Evolutionary conservation across 176 grass and related monocot genomes (phyloP).

Genomic region (Rhynchospora tenuis): DNA sequence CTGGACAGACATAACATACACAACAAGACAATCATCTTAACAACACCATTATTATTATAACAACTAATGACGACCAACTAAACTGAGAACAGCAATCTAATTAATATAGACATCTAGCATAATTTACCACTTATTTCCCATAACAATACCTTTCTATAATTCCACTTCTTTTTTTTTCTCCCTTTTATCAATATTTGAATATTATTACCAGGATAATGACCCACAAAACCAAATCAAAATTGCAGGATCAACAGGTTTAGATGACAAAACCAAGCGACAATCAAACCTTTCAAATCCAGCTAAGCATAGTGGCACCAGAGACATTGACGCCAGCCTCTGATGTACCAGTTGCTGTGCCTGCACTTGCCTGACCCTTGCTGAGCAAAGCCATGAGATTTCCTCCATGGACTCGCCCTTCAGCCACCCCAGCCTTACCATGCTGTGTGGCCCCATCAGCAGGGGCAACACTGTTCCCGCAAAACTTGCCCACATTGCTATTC

Average conservation of each 20-base stretch:
- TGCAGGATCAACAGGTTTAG: background rate
- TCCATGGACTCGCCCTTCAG: constrained; percentile 85
- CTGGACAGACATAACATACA: background rate
- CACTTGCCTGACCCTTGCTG: constrained; percentile 4
- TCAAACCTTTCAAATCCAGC: constrained; percentile 33
- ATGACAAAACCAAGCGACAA: background rate
- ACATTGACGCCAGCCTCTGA: constrained; percentile 21
- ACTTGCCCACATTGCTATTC: background rate
- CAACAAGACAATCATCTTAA: background rate
- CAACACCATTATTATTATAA: constrained; percentile 1
- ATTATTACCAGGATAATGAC: background rate
- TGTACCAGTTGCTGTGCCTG: background rate
- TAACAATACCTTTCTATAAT: background rate
- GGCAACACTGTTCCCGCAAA: background rate
- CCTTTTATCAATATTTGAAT: background rate
- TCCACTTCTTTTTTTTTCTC: background rate
- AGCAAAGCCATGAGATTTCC: constrained; percentile 69
- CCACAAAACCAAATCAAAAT: background rate
- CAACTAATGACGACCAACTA: background rate
- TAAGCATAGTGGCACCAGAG: constrained; percentile 19
- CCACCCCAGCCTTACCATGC: constrained; percentile 24
- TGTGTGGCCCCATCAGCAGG: background rate
- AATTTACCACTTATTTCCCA: constrained; percentile 1
- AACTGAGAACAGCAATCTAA: background rate
- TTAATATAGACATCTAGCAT: constrained; percentile 1